phyloP scores from a whole-genome alignment of 192 early-diverging fungal genomes.

The Chytriomyces hyalinus region DNA sequence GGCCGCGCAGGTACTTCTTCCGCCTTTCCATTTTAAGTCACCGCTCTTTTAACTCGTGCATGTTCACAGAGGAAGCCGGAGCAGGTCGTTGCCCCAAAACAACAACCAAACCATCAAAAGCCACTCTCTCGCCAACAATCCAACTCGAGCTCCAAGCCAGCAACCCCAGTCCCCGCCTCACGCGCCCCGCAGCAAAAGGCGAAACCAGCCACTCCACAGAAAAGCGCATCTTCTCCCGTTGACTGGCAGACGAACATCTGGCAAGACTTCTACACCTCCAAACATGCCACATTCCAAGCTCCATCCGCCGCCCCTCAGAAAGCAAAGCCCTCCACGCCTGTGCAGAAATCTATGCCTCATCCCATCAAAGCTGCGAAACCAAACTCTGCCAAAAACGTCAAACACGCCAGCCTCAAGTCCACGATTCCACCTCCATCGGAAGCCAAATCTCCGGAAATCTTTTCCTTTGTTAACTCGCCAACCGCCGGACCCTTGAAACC shows the following conservation, averaged over 20 bases:
- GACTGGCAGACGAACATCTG: constrained; percentile 11
- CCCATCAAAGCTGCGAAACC: background rate
- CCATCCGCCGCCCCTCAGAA: background rate
- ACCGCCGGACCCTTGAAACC: background rate
- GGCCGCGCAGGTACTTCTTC: background rate
- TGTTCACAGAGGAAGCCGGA: constrained; percentile 2
- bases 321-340: background rate
- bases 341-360: background rate
- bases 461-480: constrained; percentile 26
- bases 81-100: constrained; percentile 5
- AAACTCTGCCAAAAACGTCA: background rate
- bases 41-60: too few relatives aligned
- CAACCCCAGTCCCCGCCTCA: constrained; percentile 6
- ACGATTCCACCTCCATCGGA: constrained; percentile 15
- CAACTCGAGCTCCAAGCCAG: background rate
- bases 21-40: too few relatives aligned
- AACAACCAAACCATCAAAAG: constrained; percentile 1
- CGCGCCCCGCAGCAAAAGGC: background rate
- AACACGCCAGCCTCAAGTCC: constrained; percentile 14
- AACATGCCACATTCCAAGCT: background rate
- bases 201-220: constrained; percentile 9
- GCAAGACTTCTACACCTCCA: constrained; percentile 28
- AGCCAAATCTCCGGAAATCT: constrained; percentile 30
- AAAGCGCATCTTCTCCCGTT: constrained; percentile 11
- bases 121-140: constrained; percentile 21